Base-by-base conservation (phyloP, 2,329 filamentous ascomycete genomes). In the Pestalotiopsis fici region DNA sequence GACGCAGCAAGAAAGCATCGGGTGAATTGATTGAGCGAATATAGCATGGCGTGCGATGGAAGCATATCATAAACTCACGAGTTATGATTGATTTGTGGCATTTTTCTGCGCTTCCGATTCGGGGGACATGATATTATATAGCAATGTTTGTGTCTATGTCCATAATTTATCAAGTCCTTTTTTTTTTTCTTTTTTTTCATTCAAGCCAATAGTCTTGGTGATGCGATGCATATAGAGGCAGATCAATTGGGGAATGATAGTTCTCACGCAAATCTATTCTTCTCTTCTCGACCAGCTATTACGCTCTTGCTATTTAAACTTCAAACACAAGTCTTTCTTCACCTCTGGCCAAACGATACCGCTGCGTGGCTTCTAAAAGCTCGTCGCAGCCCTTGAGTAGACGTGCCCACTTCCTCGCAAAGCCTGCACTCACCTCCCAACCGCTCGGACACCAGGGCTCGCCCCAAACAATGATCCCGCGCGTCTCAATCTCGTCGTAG, bases 351-450 rank as follows among this genome's bases (percentile, higher is more conserved):
- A 68, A 70, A 31, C 80, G 74, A 73, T 78, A 80, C 28, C 69
- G 70, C 69, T 81, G 81, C 0, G 78, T 81, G 3, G 77, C 74
- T 9, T 70, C 71, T 13, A 80, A 63, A 21, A 81, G 62, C 6
- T 74, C 69, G 18, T 73, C 66, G 37, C 77, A 81, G 0, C 77
- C 80, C 65, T 68, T 70, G 1, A 82, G 66, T 11, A 80, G 59
- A 68, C 76, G 80, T 3, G 71, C 72, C 79, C 78, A 82, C 25
- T 78, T 79, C 37, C 61, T 71, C 37, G 74, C 69, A 70, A 82
- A 82, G 0, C 68, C 74, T 62, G 77, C 76, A 1, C 75, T 79
- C 13, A 80, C 73, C 69, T 83, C 79, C 80, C 80, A 83, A 23
- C 74, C 77, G 62, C 75, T 75, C 73, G 77, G 79, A 1, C 78